Evolutionary conservation across 2,329 filamentous ascomycete genomes (phyloP), one percentile per base, ranked within the genome.

Genomic region (Penicillium sp.): DNA sequence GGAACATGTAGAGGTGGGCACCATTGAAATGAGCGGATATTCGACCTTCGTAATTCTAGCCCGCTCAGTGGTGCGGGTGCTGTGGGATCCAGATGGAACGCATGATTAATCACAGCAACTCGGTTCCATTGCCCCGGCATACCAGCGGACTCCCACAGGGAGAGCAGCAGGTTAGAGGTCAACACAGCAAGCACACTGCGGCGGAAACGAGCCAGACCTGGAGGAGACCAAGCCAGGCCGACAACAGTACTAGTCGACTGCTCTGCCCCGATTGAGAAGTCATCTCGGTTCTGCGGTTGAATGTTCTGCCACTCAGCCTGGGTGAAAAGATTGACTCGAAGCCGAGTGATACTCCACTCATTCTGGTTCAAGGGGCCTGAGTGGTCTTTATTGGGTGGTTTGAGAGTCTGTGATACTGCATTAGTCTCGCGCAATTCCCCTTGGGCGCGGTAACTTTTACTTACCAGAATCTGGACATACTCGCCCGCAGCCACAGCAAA

Each of bases 211-310:
- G 71, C 79, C 35, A 83, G 63, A 2, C 80, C 80, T 5, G 76
- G 70, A 2, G 76, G 69, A 4, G 80, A 83, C 81, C 81, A 84
- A 7, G 72, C 66, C 24, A 82, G 57, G 2, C 66, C 66, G n/a
- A 71, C 62, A 3, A 79, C 73, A 37, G 68, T 67, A 50, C 77
- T 77, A 2, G 66, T 58, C 0, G 80, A 82, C 45, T 80, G 74
- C 57, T 84, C 81, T 52, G 81, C 78, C 2, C 79, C 81, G 25
- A 82, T 59, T 0, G 80, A 82, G 57, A 77, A 79, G 13, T 71
- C 65, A 11, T 68, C 57, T 28, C 74, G 69, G 9, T 71, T 66
- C 12, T 75, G 69, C 8, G 77, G 74, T 9, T 73, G 62, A 43
- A 73, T 71, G n/a, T 53, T 54, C 0, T 71, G 64, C 71, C 73